Base-by-base conservation (phyloP, 345 rosid species). In the Lepidium aucheri region DNA sequence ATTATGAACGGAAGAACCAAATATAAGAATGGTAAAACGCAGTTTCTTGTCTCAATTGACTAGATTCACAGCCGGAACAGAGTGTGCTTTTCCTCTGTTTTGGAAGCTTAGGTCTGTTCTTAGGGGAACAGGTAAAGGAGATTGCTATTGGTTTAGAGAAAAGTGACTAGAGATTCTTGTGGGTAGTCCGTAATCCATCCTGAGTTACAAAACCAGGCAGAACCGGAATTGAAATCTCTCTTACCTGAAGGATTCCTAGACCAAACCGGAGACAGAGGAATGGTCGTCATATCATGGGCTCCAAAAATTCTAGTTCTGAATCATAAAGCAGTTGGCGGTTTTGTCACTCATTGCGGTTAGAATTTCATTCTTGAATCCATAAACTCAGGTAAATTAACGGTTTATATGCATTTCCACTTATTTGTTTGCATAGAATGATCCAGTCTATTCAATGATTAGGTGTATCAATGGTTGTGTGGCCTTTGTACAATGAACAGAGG, bases 261-360 rank as follows among this genome's bases (percentile, higher is more conserved):
- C 26, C 70, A 76, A 6, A 77, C 80, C 13, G 49, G 35, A 30
- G 66, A 76, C 14, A 70, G 61, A 18, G 91, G 94, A 3, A 36
- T 78, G 52, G 81, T 82, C 32, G 72, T 83, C 38, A 79, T 81
- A 56, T 70, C 72, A 3, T 86, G 92, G 90, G 88, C 85, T 0
- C 91, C 89, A 3, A 89, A 86, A 51, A 76, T 80, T 41, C 79
- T 65, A 10, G 77, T 86, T 18, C 66, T 83, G 65, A 82, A 54
- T 40, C 90, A 83, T 20, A 67, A 45, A 5, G 74, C 91, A 0
- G 67, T 81, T 1, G 86, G 91, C 2, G 87, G 86, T 39, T 86
- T 86, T 32, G 87, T 85, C 33, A 86, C 82, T 51, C 94, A 86
- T 63, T 80, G 90, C 15, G 91, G 96, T 2, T 89, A 87, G 96